Evolutionary conservation across 2,329 filamentous ascomycete species (phyloP).

Genomic region (Cladophialophora bantiana): DNA sequence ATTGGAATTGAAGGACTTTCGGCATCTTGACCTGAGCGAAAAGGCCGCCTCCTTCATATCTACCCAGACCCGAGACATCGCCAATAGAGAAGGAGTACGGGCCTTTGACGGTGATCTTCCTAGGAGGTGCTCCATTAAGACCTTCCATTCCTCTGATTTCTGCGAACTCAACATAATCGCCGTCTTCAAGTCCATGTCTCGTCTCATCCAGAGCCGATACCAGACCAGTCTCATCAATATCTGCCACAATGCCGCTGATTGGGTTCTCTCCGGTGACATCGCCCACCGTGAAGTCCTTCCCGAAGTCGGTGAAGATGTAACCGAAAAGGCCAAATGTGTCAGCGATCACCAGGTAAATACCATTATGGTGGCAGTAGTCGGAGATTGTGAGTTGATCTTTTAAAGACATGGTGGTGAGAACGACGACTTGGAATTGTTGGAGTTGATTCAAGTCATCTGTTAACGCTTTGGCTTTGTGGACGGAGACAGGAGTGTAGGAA

Average conservation of each 20-base stretch:
- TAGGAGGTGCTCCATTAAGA: constrained; percentile 81
- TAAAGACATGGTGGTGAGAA: constrained; percentile 83
- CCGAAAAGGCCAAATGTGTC: constrained; percentile 96
- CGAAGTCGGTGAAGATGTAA: constrained; percentile 96
- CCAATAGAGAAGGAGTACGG: constrained; percentile 98
- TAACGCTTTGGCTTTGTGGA: constrained; percentile 71
- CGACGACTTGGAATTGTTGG: constrained; percentile 90
- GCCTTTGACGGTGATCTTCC: constrained; percentile 91
- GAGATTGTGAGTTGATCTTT: constrained; percentile 82
- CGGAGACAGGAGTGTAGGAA: constrained; percentile 87
- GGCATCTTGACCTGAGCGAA: constrained; percentile 99
- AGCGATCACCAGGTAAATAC: constrained; percentile 85
- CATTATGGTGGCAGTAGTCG: constrained; percentile 92
- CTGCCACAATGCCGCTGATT: constrained; percentile 85
- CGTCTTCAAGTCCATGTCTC: constrained; percentile 92
- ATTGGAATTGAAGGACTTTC: constrained; percentile 87
- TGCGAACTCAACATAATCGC: constrained; percentile 93
- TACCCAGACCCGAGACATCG: constrained; percentile 83
- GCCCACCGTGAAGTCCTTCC: constrained; percentile 87
- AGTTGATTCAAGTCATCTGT: constrained; percentile 79
- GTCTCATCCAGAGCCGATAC: constrained; percentile 95
- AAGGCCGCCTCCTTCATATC: constrained; percentile 86
- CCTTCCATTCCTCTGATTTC: constrained; percentile 92
- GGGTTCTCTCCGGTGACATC: constrained; percentile 91
- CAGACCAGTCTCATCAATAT: constrained; percentile 85